Base-by-base conservation (phyloP, 1,284 basidiomycete species). In the Ganoderma sinense region DNA sequence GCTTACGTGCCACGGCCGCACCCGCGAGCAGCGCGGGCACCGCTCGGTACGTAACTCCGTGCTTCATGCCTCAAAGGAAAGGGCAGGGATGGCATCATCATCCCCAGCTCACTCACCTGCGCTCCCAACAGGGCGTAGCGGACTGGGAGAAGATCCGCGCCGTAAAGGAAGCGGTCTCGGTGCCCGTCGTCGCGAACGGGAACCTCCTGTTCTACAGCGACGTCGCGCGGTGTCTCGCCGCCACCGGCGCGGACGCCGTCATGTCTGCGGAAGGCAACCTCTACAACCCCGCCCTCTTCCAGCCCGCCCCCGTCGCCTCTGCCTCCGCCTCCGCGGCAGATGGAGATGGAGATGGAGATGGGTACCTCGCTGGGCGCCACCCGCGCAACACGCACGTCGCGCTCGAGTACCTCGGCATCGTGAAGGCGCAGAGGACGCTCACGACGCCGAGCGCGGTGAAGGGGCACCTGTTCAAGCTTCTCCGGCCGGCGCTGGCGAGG, bases 121-220 rank as follows among this genome's bases (percentile, higher is more conserved):
- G n/a, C 13, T 43, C 39, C 39, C 3, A 23, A 70, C 66, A 93
- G 91, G 96, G 82, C 61, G 63, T 83, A 61, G 70, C 80, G 62
- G 76, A 82, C 74, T 73, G 83, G 76, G 76, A 83, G 75, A 74
- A 85, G 71, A 78, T 84, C 71, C 71, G 80, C 68, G 75, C 79
- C 45, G 76, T 79, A 40, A 77, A 81, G 71, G 80, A 93, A 75
- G 94, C 95, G 0, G 95, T 98, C 39, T 91, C 89, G 1, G 90
- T 99, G 0, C 97, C 97, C 0, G 97, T 99, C 1, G 95, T 99
- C 78, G 97, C 97, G 0, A 99, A 99, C 79, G 97, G 97, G n/a
- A 99, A 99, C 79, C 90, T 99, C 63, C 88, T 99, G 13, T 96
- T 89, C 80, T 87, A 92, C 60, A 87, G 90, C 31, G 97, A 99